Evolutionary conservation across 2,329 filamentous ascomycete species (phyloP).

Genomic region (Ophiostoma novo-ulmi): DNA sequence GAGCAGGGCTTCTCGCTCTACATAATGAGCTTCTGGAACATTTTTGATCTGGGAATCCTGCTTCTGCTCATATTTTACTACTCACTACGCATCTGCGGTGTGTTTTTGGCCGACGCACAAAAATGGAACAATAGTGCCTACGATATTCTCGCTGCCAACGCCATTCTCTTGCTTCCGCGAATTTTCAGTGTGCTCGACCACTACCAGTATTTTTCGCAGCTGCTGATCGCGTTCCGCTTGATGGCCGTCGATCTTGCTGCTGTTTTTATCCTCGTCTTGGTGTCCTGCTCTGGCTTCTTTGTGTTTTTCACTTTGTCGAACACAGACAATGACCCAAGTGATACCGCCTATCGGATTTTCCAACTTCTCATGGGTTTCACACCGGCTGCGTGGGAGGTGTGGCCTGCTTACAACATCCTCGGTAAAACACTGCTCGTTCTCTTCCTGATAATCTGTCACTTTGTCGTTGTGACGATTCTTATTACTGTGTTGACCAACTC

Average conservation of each 20-base stretch:
- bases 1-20: conserved; percentile 95
- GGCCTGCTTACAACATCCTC: conserved; percentile 68
- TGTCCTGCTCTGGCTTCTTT: conserved; percentile 90
- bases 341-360: conserved; percentile 85
- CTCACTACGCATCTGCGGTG: conserved; percentile 79
- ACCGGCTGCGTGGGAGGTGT: conserved; percentile 91
- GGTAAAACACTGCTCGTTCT: conserved; percentile 70
- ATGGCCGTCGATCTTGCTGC: conserved; percentile 89
- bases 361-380: conserved; percentile 96
- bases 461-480: conserved; percentile 87
- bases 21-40: conserved; percentile 97
- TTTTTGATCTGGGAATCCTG: conserved; percentile 87
- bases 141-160: conserved; percentile 87
- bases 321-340: conserved; percentile 61
- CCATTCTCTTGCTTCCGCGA: conserved; percentile 81
- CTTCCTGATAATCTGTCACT: conserved; percentile 92
- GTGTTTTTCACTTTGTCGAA: conserved; percentile 85
- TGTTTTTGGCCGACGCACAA: conserved; percentile 71
- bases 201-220: conserved; percentile 91
- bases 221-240: conserved; percentile 87
- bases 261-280: conserved; percentile 75
- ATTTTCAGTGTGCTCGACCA: conserved; percentile 92
- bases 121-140: conserved; percentile 80
- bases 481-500: conserved; percentile 96
- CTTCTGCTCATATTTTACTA: conserved; percentile 84